phyloP scores from a whole-genome alignment of 1,139 yeast genomes.

The Hansenula anomala region DNA sequence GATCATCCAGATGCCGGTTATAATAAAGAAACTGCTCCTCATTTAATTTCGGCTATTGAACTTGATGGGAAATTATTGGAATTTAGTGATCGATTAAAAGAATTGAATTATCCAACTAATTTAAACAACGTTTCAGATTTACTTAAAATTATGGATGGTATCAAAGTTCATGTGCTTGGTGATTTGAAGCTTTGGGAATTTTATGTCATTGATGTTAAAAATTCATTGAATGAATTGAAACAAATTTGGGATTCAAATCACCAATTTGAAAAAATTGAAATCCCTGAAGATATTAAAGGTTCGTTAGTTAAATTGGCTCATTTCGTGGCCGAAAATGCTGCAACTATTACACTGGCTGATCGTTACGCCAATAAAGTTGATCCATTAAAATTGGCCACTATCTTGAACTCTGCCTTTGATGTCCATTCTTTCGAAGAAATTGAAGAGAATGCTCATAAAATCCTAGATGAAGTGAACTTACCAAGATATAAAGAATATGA shows the following conservation, averaged over 20 bases:
- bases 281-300: constrained; percentile 37
- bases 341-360: constrained; percentile 34
- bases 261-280: constrained; percentile 26
- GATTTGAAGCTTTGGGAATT: constrained; percentile 79
- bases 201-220: constrained; percentile 61
- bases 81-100: constrained; percentile 51
- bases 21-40: constrained; percentile 83
- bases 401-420: constrained; percentile 32
- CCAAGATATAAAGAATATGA: constrained; percentile 75
- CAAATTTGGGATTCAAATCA: constrained; percentile 18
- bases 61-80: constrained; percentile 65
- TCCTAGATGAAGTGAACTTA: constrained; percentile 74
- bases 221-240: constrained; percentile 26
- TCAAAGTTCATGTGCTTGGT: constrained; percentile 61
- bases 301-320: constrained; percentile 41
- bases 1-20: constrained; percentile 92
- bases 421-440: constrained; percentile 25
- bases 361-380: constrained; percentile 54
- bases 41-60: constrained; percentile 77
- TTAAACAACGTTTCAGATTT: constrained; percentile 51
- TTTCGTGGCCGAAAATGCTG: constrained; percentile 44
- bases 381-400: constrained; percentile 41
- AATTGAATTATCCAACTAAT: constrained; percentile 56
- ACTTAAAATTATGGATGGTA: constrained; percentile 55
- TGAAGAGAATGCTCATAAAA: constrained; percentile 39